Base-by-base conservation (phyloP, 148 eudicot genomes). In the Nyssa sinensis region DNA sequence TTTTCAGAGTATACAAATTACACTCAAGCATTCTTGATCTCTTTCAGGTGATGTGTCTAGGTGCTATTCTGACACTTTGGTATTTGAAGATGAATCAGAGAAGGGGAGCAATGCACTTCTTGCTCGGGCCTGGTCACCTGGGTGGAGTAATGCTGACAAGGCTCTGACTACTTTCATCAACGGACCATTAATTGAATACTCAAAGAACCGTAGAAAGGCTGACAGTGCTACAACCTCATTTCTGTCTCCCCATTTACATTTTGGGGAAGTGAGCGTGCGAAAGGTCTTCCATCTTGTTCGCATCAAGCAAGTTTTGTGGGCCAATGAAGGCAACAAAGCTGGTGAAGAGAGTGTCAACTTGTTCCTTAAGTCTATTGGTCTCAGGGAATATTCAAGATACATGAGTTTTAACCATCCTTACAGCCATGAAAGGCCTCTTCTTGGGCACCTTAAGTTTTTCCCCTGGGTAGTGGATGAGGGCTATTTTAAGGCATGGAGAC, bases 81-180 rank as follows among this genome's bases (percentile, higher is more conserved):
- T 86, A 6, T 91, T 95, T 47, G 99, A 95, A 80, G 90, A 89
- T 73, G 99, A 95, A 27, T 85, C 86, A 13, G 99, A 95, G 66
- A 93, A 82, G 80, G 98, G 89, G 77, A 92, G 99, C 81, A 95
- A 95, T 77, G 99, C 99, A 33, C 94, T 95, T 75, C 97, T 95
- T 64, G 98, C 99, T 74, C 87, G 99, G 31, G 94, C 99, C 74
- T 95, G 99, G 99, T 91, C 99, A 41, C 99, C 98, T 11, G 99
- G 99, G 44, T 95, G 99, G 99, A 92, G 90, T 82, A 92, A 80
- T 68, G 99, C 93, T 35, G 94, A 95, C 73, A 92, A 93, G 86
- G 93, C 98, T 44, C 91, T 93, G 39, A 84, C 91, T 4, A 71
- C 91, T 51, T 93, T 95, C 84, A 81, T 91, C 51, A 95, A 93